Base-by-base conservation (phyloP, 78 protist genomes). In the Dictyostelium discoideum region DNA sequence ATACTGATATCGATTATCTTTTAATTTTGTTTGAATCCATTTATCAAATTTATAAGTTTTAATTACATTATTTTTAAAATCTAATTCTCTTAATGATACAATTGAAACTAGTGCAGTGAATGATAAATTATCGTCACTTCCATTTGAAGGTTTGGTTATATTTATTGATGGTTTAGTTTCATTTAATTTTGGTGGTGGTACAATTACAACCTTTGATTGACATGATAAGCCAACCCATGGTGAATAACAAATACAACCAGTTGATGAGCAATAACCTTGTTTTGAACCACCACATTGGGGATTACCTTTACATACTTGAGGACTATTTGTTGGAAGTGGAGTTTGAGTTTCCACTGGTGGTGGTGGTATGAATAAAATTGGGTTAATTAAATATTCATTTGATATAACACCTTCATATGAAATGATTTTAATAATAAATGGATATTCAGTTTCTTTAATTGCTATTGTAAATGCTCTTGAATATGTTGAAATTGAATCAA, bases 11-110 rank as follows among this genome's bases (percentile, higher is more conserved):
- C 2, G 37, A 11, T 69, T 7, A 11, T 69, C 39, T 9, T 69
- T 29, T n/a, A 32, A 18, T n/a, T 74, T 69, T 1, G 84, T 74
- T 24, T 65, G 74, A 22, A 24, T 73, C 92, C 92, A 86, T 24
- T 73, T 86, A 10, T 18, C 44, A 65, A 74, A 86, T 14, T 73
- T 18, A 72, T 50, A 86, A 3, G 42, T 63, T 44, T 40, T 40
- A 5, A 86, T 32, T 7, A 46, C 29, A 37, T 7, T 29, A 11
- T 22, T 29, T 14, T 69, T 46, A 13, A 48, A 7, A 77, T 40
- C 84, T 29, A 73, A 79, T 46, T 79, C 85, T 9, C 48, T 79
- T 44, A 79, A 44, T 44, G 37, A n/a, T 79, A 79, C 85, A 1
- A 79, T 42, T 18, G 85, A 79, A 42, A 79, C 26, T 3, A 79